phyloP scores from a whole-genome alignment of 1,284 basidiomycete species.

The Fomitiporia mediterranea region DNA sequence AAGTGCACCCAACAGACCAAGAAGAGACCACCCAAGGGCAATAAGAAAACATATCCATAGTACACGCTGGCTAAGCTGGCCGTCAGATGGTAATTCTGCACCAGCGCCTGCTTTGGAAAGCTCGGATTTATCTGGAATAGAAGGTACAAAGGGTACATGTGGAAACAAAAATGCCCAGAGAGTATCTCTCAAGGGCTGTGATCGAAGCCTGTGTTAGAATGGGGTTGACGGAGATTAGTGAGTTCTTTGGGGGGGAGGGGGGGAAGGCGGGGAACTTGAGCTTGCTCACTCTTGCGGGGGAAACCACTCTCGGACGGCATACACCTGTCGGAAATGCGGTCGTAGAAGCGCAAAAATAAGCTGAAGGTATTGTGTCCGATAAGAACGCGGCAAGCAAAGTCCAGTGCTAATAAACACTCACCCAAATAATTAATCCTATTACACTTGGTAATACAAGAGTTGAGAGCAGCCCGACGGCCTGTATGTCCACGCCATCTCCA shows the following conservation, averaged over 20 bases:
- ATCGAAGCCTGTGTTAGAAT: conserved; percentile 46
- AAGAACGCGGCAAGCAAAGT: conserved; percentile 1
- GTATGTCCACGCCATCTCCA: conserved; percentile 58
- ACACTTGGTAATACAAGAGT: conserved; percentile 51
- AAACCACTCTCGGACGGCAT: conserved; percentile 71
- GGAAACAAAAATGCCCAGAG: conserved; percentile 67
- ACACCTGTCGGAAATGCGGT: conserved; percentile 64
- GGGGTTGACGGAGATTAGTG: not conserved
- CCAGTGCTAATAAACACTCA: conserved; percentile 32
- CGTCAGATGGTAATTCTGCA: conserved; percentile 58
- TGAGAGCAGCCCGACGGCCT: conserved; percentile 58
- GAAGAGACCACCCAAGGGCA: conserved; percentile 57
- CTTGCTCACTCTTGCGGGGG: conserved; percentile 57
- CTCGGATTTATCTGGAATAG: conserved; percentile 52
- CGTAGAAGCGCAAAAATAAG: conserved; percentile 60
- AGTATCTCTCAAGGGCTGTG: conserved; percentile 50
- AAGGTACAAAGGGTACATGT: conserved; percentile 60
- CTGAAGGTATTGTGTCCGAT: conserved; percentile 33
- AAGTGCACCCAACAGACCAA: conserved; percentile 61
- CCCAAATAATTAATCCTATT: conserved; percentile 62
- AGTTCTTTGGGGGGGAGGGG: too few relatives aligned
- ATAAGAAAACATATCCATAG: conserved; percentile 63
- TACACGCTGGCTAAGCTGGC: conserved; percentile 61
- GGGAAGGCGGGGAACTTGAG: not conserved
- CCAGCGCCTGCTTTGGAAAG: conserved; percentile 43